Conservation (phyloP, 805 yeast genomes). For the Starmerella potacharoeniae region DNA sequence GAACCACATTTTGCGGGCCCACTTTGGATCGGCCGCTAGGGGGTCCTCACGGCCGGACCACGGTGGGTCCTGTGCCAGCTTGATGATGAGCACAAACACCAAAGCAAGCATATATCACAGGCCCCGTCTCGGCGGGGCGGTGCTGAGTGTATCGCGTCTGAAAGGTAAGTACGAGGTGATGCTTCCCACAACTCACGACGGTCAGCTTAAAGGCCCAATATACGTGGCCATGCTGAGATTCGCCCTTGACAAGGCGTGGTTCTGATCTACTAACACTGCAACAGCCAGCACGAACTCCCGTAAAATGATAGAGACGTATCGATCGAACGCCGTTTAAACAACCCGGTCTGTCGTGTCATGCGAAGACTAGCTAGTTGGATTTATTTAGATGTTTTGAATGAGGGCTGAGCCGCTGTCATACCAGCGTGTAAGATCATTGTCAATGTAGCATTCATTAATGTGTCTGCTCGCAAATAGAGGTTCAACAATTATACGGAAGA, state of each 20-base stretch:
- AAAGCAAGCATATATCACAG: constrained; percentile 99
- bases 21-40: constrained; percentile 1
- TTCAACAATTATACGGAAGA: too few species aligned
- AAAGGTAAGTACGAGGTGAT: constrained; percentile 38
- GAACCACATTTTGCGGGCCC: not conserved
- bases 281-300: not conserved
- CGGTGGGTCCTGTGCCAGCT: constrained; percentile 18
- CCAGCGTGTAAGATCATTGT: too few species aligned
- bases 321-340: too few species aligned
- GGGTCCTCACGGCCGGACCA: constrained; percentile 10
- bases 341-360: too few species aligned
- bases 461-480: too few species aligned
- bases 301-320: not conserved
- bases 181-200: constrained; percentile 57
- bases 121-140: constrained; percentile 28
- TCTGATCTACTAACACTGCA: constrained; percentile 26
- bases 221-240: constrained; percentile 56
- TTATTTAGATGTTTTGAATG: not conserved
- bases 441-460: too few species aligned
- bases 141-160: constrained; percentile 53
- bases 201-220: constrained; percentile 47
- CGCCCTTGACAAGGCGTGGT: constrained; percentile 85
- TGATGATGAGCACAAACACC: constrained; percentile 58
- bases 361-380: not conserved
- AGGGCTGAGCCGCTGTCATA: too few species aligned